Evolutionary conservation across 2,329 filamentous ascomycete species (phyloP).

Genomic region (Fusarium sp.): DNA sequence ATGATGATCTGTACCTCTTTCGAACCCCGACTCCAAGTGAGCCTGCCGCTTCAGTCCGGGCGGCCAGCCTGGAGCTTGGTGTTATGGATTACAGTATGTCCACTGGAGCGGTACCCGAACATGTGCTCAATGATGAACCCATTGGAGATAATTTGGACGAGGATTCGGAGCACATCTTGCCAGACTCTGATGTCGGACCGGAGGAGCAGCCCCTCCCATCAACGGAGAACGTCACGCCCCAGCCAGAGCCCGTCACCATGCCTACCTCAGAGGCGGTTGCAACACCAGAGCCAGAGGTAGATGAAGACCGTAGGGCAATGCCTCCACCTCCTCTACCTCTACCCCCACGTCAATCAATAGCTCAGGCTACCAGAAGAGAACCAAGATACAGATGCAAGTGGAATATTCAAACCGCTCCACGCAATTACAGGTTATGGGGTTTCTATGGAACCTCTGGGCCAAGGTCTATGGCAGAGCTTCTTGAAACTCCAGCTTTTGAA

Average conservation of each 20-base stretch:
- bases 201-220: neutral
- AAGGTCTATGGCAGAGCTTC: slow-evolving; percentile 7
- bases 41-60: neutral
- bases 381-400: neutral
- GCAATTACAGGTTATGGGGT: neutral
- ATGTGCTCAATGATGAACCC: too few relatives aligned
- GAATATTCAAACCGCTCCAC: slow-evolving; percentile 1
- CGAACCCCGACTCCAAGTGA: neutral
- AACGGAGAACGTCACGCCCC: neutral
- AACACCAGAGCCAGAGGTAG: neutral
- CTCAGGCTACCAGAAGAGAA: neutral
- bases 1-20: neutral
- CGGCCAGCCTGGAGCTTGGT: neutral
- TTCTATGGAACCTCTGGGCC: neutral
- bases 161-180: fast-evolving
- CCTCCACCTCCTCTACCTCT: slow-evolving; percentile 2
- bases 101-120: too few relatives aligned
- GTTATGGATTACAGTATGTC: neutral
- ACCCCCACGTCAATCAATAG: neutral
- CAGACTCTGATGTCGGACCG: fast-evolving
- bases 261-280: neutral
- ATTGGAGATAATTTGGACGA: fast-evolving
- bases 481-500: neutral
- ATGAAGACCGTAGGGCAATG: neutral
- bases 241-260: neutral